Base-by-base conservation (phyloP, 768 basidiomycete genomes). In the Russula brevipes region DNA sequence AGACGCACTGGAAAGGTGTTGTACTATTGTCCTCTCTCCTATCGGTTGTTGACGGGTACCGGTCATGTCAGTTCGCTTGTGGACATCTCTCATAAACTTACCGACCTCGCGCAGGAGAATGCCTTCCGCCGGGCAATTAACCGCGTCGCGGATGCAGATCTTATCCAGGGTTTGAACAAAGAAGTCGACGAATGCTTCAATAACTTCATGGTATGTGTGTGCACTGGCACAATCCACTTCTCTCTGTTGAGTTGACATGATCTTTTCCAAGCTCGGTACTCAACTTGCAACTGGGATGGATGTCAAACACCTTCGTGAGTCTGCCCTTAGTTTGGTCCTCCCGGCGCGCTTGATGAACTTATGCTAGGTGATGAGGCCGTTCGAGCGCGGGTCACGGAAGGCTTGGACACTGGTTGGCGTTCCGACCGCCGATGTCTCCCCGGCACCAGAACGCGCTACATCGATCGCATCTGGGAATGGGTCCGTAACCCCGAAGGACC, bases 371-470 rank as follows among this genome's bases (percentile, higher is more conserved):
- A 66, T 14, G 65, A 63, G 38, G 57, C 39, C 14, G 11, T 58
- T 30, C 60, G 56, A 46, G 47, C 44, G 45, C 65, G 60, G 31
- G 14, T 63, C 45, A 30, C 46, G 16, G 65, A 66, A 14, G 57
- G 36, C 8, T 10, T 58, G 31, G 54, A 66, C 53, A 57, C 56
- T 2, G 61, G 61, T 14, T 64, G 65, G 65, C 56, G 47, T 45
- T 50, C 53, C 16, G 57, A 63, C 33, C 61, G 38, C 30, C 61
- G 52, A 38, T 68, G 67, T 36, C 57, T 59, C 2, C 45, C 57
- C 8, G 66, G 59, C 16, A 69, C 68, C 17, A 54, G 68, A 50
- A 53, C 53, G 38, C 41, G 55, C 38, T 57, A 70, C 31, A 55
- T 67, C 17, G 33, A 56, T 16, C 47, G 50, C 19, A 67, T 68